Conservation (phyloP, 768 basidiomycete species). For the Suillus cothurnatus region DNA sequence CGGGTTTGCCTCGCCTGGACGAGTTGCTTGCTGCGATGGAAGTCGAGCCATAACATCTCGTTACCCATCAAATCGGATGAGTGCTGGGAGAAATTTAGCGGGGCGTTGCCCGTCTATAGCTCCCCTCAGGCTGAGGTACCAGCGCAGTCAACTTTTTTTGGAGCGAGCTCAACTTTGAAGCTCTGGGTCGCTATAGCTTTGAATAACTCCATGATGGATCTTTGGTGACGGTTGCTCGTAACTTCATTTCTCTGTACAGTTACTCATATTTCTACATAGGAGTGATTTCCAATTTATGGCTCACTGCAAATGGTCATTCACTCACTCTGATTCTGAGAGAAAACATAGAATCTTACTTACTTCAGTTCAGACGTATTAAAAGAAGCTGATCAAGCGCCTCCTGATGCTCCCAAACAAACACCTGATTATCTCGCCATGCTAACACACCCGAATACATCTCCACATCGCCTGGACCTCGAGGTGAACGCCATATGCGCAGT, state of each 20-base stretch:
- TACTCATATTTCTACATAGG: too few species aligned
- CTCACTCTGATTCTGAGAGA: too few species aligned
- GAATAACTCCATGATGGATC: background rate
- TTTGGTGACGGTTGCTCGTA: background rate
- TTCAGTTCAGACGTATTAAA: too few species aligned
- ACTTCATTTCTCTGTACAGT: background rate
- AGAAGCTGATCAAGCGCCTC: too few species aligned
- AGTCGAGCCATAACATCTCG: slow-evolving; percentile 24
- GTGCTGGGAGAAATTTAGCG: slow-evolving; percentile 20
- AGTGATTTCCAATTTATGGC: too few species aligned
- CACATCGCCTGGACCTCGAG: too few species aligned
- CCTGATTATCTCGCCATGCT: too few species aligned
- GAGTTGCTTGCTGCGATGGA: slow-evolving; percentile 23
- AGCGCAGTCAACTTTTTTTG: background rate
- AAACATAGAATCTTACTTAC: too few species aligned
- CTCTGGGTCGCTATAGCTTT: background rate
- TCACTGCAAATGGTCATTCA: too few species aligned
- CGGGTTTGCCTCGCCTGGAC: slow-evolving; percentile 26
- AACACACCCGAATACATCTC: too few species aligned
- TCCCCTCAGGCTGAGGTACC: background rate
- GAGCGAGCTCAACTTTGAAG: background rate
- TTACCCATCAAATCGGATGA: slow-evolving; percentile 33
- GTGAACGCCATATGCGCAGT: too few species aligned
- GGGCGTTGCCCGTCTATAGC: background rate
- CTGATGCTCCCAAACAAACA: too few species aligned